A percentile compares a stretch with the other conserved stretches of the same genome.
Evolutionary conservation across 306 rosid species (phyloP).

Genomic region (Vigna reflexopilosa): DNA sequence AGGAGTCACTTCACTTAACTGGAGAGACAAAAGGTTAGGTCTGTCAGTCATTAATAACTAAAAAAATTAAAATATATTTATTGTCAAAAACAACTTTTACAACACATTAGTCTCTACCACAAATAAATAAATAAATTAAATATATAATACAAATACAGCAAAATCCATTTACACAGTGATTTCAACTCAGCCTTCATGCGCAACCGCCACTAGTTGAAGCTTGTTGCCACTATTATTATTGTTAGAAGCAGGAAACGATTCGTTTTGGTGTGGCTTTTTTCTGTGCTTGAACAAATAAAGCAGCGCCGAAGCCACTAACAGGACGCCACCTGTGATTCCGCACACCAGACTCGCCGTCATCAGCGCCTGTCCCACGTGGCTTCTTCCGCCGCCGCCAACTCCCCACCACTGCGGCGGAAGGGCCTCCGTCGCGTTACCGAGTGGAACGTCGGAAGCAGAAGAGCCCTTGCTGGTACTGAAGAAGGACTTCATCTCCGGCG

Average conservation of each 20-base stretch:
- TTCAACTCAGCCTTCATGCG: conserved; percentile 7
- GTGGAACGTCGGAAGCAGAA: conserved; percentile 43
- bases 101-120: too few relatives aligned
- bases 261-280: conserved; percentile 43
- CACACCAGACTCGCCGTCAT: conserved; percentile 72
- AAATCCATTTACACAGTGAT: conserved; percentile 27
- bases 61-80: background rate
- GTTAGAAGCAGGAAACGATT: background rate
- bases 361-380: conserved; percentile 53
- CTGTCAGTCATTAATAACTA: too few relatives aligned
- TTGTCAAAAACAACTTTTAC: too few relatives aligned
- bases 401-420: conserved; percentile 60
- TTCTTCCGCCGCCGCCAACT: conserved; percentile 34
- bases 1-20: too few relatives aligned
- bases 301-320: conserved; percentile 65
- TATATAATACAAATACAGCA: background rate
- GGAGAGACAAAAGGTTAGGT: too few relatives aligned
- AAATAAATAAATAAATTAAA: background rate
- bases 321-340: conserved; percentile 77
- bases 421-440: conserved; percentile 51
- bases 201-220: conserved; percentile 43
- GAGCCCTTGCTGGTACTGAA: conserved; percentile 60
- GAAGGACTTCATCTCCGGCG: conserved; percentile 69
- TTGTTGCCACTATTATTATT: conserved; percentile 26
- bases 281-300: conserved; percentile 56